Base-by-base conservation (phyloP, 371 early-diverging fungal species). In the Rhizopus arrhizus region DNA sequence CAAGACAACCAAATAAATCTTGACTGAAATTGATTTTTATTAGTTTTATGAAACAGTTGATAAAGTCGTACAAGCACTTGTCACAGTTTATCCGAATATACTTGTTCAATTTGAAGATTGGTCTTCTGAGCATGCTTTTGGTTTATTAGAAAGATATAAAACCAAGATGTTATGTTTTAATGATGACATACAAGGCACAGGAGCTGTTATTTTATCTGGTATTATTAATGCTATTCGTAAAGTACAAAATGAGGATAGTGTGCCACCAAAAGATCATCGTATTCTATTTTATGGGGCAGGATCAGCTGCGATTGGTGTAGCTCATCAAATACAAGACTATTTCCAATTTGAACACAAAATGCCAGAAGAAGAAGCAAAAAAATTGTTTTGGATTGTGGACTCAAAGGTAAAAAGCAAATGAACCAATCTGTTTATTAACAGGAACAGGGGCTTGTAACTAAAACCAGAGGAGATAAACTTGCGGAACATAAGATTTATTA, bases 71-170 rank as follows among this genome's bases (percentile, higher is more conserved):
- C 65, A 71, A 34, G 85, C 91, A 9, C 73, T 95, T 38, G 75
- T 78, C 31, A 64, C 64, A 29, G 82, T 85, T 9, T 91, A 89
- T 79, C 94, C 94, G 15, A 69, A 85, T 5, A 53, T 95, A 53
- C 67, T 96, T 16, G 85, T 96, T 40, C 97, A 96, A 75, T 95
- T 95, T 61, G 97, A 96, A 68, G 97, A 96, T 66, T 96, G 94
- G 73, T 90, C 92, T 9, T 88, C 92, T 9, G 94, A 93, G 60
- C 94, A 95, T 55, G 83, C 93, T 4, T 91, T 91, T 71, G 90
- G 83, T 5, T 67, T 92, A 15, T 64, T 91, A 15, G 76, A 84
- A 12, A 78, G 80, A 50, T 90, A 92, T 72, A 86, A 90, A 56
- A 63, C 89, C 45, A 61, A 74, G 33, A 80, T 82, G 32, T 78